These are phyloP conservation scores for Steccherinum ochraceum DNA, from an alignment of 768 basidiomycete species.

Conservation along the genomic window DNA sequence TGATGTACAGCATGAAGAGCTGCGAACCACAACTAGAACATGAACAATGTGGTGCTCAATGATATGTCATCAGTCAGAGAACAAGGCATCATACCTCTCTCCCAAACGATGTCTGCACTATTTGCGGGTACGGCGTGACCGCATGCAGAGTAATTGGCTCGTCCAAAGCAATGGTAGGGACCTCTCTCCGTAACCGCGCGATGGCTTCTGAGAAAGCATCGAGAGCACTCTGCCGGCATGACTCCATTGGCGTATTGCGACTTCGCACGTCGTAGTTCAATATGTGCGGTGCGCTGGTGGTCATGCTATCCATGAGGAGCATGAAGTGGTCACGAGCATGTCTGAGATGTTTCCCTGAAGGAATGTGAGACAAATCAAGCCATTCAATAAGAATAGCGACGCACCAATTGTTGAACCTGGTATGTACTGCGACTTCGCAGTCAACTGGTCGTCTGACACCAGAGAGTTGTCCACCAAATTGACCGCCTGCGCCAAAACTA, in stretches of 20 bases:
- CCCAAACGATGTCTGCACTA: slow-evolving; percentile 74
- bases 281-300: slow-evolving; percentile 39
- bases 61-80: background rate
- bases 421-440: slow-evolving; percentile 59
- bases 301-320: slow-evolving; percentile 53
- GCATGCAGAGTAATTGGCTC: slow-evolving; percentile 69
- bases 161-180: slow-evolving; percentile 43
- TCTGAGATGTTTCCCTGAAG: slow-evolving; percentile 74
- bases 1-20: slow-evolving; percentile 83
- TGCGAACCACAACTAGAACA: slow-evolving; percentile 73
- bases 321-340: slow-evolving; percentile 82
- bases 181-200: slow-evolving; percentile 45
- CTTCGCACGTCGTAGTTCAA: slow-evolving; percentile 72
- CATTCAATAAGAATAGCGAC: slow-evolving; percentile 8
- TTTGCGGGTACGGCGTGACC: slow-evolving; percentile 71
- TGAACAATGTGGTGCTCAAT: background rate
- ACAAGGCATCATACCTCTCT: slow-evolving; percentile 51
- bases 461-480: slow-evolving; percentile 65
- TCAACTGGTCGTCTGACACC: slow-evolving; percentile 63
- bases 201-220: slow-evolving; percentile 51
- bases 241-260: slow-evolving; percentile 84
- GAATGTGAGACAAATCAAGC: slow-evolving; percentile 2
- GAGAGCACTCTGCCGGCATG: slow-evolving; percentile 51
- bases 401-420: slow-evolving; percentile 87
- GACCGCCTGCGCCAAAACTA: slow-evolving; percentile 65